These are phyloP conservation scores for Gossypium anomalum DNA, from an alignment of 345 rosid genomes.

Conservation along the genomic window DNA sequence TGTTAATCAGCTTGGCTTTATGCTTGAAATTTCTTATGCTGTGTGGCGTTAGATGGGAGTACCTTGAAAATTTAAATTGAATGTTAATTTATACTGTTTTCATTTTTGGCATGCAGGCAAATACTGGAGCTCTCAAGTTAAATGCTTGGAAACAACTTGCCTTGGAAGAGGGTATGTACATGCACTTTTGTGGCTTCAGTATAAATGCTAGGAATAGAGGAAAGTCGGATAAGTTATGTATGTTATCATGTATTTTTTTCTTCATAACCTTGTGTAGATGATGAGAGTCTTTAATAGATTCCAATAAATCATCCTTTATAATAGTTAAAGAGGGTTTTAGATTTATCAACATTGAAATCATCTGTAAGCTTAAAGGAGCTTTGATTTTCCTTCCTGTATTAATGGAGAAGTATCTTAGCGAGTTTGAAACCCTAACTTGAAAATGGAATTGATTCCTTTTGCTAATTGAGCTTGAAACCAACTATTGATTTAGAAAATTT, in stretches of 20 bases:
- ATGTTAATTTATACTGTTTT: not conserved
- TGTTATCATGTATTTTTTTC: not conserved
- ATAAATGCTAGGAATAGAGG: not conserved
- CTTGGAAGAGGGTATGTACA: conserved; percentile 70
- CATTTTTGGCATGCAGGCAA: conserved; percentile 46
- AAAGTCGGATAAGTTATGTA: not conserved
- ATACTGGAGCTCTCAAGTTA: conserved; percentile 69
- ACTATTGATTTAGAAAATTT: conserved; percentile 1
- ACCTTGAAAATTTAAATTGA: not conserved
- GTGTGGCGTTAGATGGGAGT: not conserved
- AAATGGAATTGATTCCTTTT: not conserved
- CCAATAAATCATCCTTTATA: not conserved
- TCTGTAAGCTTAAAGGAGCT: not conserved
- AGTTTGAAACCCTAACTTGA: not conserved
- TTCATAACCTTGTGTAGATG: not conserved
- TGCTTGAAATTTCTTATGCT: not conserved
- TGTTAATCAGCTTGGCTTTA: not conserved
- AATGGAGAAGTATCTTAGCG: not conserved
- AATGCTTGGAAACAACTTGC: conserved; percentile 94
- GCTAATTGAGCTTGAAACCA: not conserved
- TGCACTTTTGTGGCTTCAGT: not conserved
- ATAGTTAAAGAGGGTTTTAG: not conserved
- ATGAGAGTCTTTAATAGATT: not conserved
- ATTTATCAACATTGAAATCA: not conserved
- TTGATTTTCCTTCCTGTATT: not conserved